These are phyloP conservation scores for Coffea canephora DNA, from an alignment of 257 asterid species.

Conservation along the genomic window DNA sequence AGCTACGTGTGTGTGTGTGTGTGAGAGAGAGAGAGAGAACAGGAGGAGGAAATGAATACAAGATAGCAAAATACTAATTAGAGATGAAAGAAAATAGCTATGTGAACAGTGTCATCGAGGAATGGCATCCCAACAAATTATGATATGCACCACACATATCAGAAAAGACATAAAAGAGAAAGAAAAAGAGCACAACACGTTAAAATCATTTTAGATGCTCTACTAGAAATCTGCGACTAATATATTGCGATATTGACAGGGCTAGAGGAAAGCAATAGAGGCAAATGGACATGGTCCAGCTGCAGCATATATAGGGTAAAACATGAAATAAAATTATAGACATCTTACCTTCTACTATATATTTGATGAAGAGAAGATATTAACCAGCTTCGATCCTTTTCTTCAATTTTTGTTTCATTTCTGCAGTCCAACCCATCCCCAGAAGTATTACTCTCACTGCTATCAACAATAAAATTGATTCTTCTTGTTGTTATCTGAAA, in stretches of 20 bases:
- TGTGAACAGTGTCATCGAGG: not conserved
- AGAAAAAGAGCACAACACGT: not conserved
- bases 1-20: not conserved
- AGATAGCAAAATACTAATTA: not conserved
- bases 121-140: not conserved
- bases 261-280: not conserved
- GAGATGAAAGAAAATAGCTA: not conserved
- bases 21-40: not conserved
- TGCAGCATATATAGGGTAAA: slow-evolving; percentile 21
- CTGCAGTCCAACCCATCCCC: slow-evolving; percentile 52
- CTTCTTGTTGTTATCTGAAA: slow-evolving; percentile 88
- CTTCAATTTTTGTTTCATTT: slow-evolving; percentile 52
- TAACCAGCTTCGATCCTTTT: slow-evolving; percentile 91
- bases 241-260: not conserved
- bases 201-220: not conserved
- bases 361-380: slow-evolving; percentile 93
- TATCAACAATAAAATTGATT: slow-evolving; percentile 84
- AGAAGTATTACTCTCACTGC: slow-evolving; percentile 42
- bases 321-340: slow-evolving; percentile 8
- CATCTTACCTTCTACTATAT: slow-evolving; percentile 91
- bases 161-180: not conserved
- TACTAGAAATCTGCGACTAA: not conserved
- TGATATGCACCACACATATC: not conserved
- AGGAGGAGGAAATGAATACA: not conserved
- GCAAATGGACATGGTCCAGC: not conserved